Evolutionary conservation across 495 filamentous ascomycete species (phyloP).

Genomic region (Aspergillus homomorphus): DNA sequence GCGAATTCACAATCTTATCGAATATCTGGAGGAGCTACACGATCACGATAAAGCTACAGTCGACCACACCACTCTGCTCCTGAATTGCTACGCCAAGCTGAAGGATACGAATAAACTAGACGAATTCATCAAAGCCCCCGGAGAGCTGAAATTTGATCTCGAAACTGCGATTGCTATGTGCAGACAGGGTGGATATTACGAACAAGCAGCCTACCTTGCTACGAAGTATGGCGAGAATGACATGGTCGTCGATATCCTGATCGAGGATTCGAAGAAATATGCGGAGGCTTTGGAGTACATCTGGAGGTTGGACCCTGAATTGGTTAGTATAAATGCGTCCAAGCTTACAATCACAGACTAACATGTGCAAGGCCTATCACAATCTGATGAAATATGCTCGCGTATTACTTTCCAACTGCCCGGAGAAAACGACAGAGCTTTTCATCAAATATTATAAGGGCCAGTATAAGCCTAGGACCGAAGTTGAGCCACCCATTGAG

Average conservation of each 20-base stretch:
- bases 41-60: constrained; percentile 89
- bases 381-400: constrained; percentile 95
- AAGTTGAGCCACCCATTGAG: constrained; percentile 47
- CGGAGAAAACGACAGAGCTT: constrained; percentile 71
- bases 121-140: constrained; percentile 92
- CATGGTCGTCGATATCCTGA: constrained; percentile 88
- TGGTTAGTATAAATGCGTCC: constrained; percentile 47
- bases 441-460: constrained; percentile 95
- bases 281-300: constrained; percentile 87
- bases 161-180: constrained; percentile 98
- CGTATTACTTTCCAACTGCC: constrained; percentile 81
- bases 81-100: constrained; percentile 97
- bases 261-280: constrained; percentile 90
- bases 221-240: constrained; percentile 93
- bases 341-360: not conserved
- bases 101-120: constrained; percentile 96
- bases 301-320: constrained; percentile 78
- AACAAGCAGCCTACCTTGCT: constrained; percentile 93
- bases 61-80: constrained; percentile 91
- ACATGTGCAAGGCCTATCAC: constrained; percentile 63
- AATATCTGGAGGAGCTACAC: constrained; percentile 95
- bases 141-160: constrained; percentile 92
- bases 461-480: constrained; percentile 69
- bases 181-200: constrained; percentile 94
- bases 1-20: constrained; percentile 93